Conservation (phyloP, 179 eudicot species). For the Drosera spatulata region DNA sequence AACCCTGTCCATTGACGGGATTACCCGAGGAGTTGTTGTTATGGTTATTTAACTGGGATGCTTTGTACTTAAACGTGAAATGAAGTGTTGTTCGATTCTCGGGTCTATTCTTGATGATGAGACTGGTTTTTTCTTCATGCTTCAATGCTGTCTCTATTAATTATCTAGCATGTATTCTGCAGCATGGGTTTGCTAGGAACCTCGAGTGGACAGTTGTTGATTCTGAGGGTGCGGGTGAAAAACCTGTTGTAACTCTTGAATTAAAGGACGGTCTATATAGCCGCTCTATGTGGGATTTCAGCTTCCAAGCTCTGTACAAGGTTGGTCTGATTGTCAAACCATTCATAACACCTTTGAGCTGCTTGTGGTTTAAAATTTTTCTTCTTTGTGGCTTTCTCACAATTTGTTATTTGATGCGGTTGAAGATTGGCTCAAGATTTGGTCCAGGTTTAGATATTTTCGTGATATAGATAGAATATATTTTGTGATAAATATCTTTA, state of each 20-base stretch:
- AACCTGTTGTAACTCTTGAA: slow-evolving; percentile 68
- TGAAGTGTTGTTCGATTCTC: too few species aligned
- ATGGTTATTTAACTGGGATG: too few species aligned
- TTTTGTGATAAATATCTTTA: too few species aligned
- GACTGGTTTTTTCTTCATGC: too few species aligned
- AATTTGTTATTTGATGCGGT: neutral
- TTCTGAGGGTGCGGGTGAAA: slow-evolving; percentile 62
- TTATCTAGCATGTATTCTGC: slow-evolving; percentile 8
- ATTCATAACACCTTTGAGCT: neutral
- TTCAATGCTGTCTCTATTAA: neutral
- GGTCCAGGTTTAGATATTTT: too few species aligned
- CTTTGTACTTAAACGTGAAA: too few species aligned
- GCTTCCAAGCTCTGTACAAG: slow-evolving; percentile 84
- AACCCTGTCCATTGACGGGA: too few species aligned
- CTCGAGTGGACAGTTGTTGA: slow-evolving; percentile 64
- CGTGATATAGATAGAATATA: too few species aligned
- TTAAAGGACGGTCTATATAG: slow-evolving; percentile 73
- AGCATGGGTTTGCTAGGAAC: slow-evolving; percentile 99
- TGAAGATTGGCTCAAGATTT: too few species aligned
- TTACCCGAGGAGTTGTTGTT: too few species aligned
- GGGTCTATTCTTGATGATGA: too few species aligned
- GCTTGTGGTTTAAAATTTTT: neutral
- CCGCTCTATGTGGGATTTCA: slow-evolving; percentile 94
- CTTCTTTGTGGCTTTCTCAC: neutral
- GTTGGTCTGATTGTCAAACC: slow-evolving; percentile 15